Evolutionary conservation across 257 asterid species (phyloP), one percentile per base, ranked within the genome.

Genomic region (Ballota nigra): DNA sequence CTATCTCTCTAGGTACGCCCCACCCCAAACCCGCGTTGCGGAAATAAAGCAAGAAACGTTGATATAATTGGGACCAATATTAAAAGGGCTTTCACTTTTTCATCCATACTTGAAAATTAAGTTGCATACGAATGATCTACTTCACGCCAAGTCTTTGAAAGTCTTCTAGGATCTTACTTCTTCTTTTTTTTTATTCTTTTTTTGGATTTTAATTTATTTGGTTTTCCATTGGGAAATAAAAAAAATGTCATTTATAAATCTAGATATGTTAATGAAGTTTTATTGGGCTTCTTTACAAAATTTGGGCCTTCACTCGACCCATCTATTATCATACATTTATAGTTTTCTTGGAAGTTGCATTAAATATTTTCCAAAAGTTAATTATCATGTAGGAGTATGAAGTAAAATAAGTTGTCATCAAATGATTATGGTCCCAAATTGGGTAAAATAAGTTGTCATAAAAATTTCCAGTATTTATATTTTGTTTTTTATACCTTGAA

Each of bases 71-170:
- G 71, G 77, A 62, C 41, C 67, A 26, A 63, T 73, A 64, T 38
- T 31, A 34, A 68, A 66, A 71, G 67, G 65, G 52, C 19, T 66
- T 62, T 63, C 68, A 34, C 83, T 80, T 75, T 81, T 72, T 9
- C 6, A 31, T 20, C 41, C 63, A 56, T 55, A n/a, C 55, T 34
- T 26, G 1, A 26, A 74, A 66, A 65, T 19, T 2, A 20, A 31
- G 28, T 76, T 80, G 79, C 60, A 68, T 19, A 34, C 60, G 69
- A 76, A 69, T 41, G 70, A 70, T 49, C 55, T 34, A 49, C 34
- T 66, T 38, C 71, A 65, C 18, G 23, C 63, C 22, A 19, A 38
- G 9, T 62, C 29, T 71, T 75, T 43, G 72, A 72, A 78, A 67
- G 78, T 72, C 3, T 53, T 52, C 23, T 15, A 68, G 31, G 19